phyloP scores from a whole-genome alignment of 495 filamentous ascomycete species.

The Apodospora peruviana region DNA sequence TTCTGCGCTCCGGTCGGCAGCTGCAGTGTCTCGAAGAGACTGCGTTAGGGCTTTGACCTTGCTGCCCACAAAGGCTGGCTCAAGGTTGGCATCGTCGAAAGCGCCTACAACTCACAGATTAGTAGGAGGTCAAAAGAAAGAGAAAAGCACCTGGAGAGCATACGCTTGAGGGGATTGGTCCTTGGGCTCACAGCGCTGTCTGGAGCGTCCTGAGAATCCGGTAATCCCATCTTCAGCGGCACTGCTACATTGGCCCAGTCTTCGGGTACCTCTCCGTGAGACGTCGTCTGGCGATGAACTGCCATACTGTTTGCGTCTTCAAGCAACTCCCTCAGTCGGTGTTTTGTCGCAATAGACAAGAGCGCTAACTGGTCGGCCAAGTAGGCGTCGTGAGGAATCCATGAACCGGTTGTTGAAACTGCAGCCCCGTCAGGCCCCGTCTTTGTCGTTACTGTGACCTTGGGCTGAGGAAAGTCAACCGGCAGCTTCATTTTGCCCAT shows the following conservation, averaged over 20 bases:
- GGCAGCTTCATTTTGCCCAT: conserved; percentile 42
- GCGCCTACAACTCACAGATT: conserved; percentile 13
- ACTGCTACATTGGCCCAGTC: conserved; percentile 13
- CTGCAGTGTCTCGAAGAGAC: conserved; percentile 31
- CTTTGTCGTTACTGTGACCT: conserved; percentile 28
- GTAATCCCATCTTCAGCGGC: conserved; percentile 9
- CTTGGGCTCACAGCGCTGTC: conserved; percentile 42
- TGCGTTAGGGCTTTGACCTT: conserved; percentile 20
- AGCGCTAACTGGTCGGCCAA: conserved; percentile 67
- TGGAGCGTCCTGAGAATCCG: conserved; percentile 38
- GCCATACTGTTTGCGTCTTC: conserved; percentile 10
- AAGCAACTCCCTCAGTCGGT: conserved; percentile 7
- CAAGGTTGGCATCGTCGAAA: conserved; percentile 13
- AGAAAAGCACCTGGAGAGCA: not conserved
- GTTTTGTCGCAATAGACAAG: conserved; percentile 4
- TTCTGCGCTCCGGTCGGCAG: conserved; percentile 40
- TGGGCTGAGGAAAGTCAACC: conserved; percentile 42
- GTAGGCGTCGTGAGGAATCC: conserved; percentile 60
- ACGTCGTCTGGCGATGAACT: conserved; percentile 6
- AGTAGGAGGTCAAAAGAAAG: not conserved
- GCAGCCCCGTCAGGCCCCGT: conserved; percentile 48
- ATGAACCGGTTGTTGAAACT: conserved; percentile 52
- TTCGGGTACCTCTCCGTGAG: conserved; percentile 12
- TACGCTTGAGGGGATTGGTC: conserved; percentile 60
- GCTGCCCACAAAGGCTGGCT: conserved; percentile 12